Percentiles rank a stretch among this genome's conserved stretches.
These are phyloP conservation scores for Podospora australis DNA, from an alignment of 495 filamentous ascomycete species.

Conservation along the genomic window DNA sequence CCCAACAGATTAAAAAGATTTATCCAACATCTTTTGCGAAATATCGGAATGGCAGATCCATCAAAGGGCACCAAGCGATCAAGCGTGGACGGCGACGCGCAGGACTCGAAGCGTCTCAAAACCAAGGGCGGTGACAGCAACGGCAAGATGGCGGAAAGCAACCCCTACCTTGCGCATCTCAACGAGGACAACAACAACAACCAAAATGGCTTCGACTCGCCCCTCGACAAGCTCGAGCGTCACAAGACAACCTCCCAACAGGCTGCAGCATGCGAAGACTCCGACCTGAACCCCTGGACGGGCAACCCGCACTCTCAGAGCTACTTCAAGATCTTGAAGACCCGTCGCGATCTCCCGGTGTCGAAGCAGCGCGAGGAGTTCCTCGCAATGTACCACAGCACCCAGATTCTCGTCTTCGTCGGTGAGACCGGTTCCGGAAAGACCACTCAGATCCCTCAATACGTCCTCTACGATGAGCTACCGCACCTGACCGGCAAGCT, in stretches of 20 bases:
- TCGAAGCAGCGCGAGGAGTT: conserved; percentile 91
- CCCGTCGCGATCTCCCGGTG: conserved; percentile 79
- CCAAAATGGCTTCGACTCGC: conserved; percentile 39
- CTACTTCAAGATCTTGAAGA: conserved; percentile 84
- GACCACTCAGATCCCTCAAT: conserved; percentile 98
- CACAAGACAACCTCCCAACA: conserved; percentile 75
- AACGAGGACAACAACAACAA: conserved; percentile 45
- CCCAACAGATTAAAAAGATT: too few relatives aligned
- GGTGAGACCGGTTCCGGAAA: conserved; percentile 99
- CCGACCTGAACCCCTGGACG: conserved; percentile 80
- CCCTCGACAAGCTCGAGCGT: conserved; percentile 60
- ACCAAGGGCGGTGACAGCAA: conserved; percentile 29
- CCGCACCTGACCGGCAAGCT: conserved; percentile 78
- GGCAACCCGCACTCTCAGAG: conserved; percentile 63
- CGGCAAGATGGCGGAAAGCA: conserved; percentile 42
- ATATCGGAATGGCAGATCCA: conserved; percentile 14
- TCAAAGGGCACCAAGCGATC: conserved; percentile 25
- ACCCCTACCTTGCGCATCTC: conserved; percentile 90
- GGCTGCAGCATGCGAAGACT: conserved; percentile 70
- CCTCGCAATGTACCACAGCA: conserved; percentile 81
- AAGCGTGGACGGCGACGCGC: conserved; percentile 21
- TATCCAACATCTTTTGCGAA: neutral
- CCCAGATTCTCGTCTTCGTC: conserved; percentile 95
- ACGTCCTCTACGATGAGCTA: conserved; percentile 93
- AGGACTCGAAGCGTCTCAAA: conserved; percentile 30